Base-by-base conservation (phyloP, 1,284 basidiomycete genomes). In the Tylopilus sp. region DNA sequence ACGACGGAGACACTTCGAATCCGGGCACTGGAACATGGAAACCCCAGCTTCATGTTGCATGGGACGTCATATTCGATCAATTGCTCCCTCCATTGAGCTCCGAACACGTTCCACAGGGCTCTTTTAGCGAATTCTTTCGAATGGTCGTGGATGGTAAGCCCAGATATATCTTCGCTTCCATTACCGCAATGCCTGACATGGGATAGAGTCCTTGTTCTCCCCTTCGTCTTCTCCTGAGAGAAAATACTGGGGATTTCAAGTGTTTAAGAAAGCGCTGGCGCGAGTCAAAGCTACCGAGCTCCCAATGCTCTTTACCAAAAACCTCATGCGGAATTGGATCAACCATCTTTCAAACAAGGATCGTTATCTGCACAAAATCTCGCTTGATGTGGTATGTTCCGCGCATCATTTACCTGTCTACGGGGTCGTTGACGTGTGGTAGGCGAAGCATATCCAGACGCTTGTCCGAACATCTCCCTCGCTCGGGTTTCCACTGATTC, bases 291-390 rank as follows among this genome's bases (percentile, higher is more conserved):
- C 81, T 16, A 68, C 78, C 21, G 84, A 84, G 44, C 76, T 95
- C 58, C 86, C 92, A 0, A 84, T 92, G 75, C 75, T 98, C 16
- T 97, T 98, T 70, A 96, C 92, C 11, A 87, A 88, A 59, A 96
- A 97, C 67, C 92, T 97, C 61, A 95, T 98, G 89, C 86, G 93
- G 37, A 88, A 88, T 34, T 96, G 94, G 90, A 95, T 97, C 57
- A 97, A 96, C 67, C 93, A 98, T 64, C 78, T 99, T 18, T 87
- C 91, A 1, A 87, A 89, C 48, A 77, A 79, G 46, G 93, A 97
- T 67, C 80, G 94, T 47, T 85, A 93, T 65, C 72, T 97, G 29
- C 92, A 97, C 74, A 93, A 91, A 68, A 85, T 88, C 21, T 92
- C 94, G 2, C 77, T 78, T 48, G 82, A 88, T 64, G 84, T 89